Evolutionary conservation across 345 rosid genomes (phyloP).

Genomic region (Fremontodendron californicum): DNA sequence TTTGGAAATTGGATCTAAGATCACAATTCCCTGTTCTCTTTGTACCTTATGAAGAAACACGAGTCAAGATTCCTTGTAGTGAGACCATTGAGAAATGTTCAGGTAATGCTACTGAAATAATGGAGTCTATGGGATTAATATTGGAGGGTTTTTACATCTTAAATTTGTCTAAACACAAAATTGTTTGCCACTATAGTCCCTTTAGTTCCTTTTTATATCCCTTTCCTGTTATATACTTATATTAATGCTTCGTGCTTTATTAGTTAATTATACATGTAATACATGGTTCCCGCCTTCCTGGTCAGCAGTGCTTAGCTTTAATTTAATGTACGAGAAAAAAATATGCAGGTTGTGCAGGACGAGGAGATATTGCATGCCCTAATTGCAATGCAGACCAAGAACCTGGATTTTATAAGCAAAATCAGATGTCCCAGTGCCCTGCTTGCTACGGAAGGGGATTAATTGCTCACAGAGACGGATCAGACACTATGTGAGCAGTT

Average conservation of each 20-base stretch:
- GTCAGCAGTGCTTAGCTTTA: constrained; percentile 12
- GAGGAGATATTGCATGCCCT: constrained; percentile 62
- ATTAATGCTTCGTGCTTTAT: neutral
- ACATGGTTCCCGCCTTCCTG: neutral
- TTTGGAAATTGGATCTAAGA: constrained; percentile 78
- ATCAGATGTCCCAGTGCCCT: constrained; percentile 61
- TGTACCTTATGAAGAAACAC: constrained; percentile 57
- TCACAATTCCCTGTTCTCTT: constrained; percentile 81
- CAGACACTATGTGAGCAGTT: constrained; percentile 69
- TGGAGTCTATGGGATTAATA: neutral
- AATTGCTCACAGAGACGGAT: constrained; percentile 90
- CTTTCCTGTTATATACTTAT: neutral
- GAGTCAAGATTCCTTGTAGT: constrained; percentile 55
- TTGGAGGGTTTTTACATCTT: neutral
- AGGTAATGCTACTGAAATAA: constrained; percentile 33
- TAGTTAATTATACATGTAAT: neutral
- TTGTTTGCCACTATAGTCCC: constrained; percentile 1
- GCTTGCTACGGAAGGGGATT: constrained; percentile 87
- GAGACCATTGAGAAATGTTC: constrained; percentile 74
- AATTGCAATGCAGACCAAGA: constrained; percentile 75
- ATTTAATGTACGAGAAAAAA: constrained; percentile 17
- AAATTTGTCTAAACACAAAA: neutral
- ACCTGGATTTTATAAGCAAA: constrained; percentile 73
- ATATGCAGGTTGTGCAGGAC: constrained; percentile 66
- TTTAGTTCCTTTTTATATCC: neutral